Evolutionary conservation across 2,329 filamentous ascomycete genomes (phyloP), one percentile per base, ranked within the genome.

Genomic region (Purpureocillium takamizusanense): DNA sequence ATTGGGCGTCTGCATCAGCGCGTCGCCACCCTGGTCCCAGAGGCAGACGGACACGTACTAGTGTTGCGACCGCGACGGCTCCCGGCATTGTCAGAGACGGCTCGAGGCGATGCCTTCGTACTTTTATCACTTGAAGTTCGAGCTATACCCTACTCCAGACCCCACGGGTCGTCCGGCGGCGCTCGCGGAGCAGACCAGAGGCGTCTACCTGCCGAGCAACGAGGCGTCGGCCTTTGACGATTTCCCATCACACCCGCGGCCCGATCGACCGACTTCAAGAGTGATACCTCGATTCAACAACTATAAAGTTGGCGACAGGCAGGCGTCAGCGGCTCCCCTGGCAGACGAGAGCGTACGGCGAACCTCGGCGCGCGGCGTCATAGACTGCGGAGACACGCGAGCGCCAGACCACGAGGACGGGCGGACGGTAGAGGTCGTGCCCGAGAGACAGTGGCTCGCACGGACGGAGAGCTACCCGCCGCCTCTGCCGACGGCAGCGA

Each of bases 111-210:
- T 78, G 75, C 70, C 72, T 63, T 69, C 70, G 23, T 80, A 78
- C 55, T 76, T 74, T 46, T 82, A 81, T 50, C 77, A 82, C 49
- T 53, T 83, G n/a, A 79, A 74, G 48, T 71, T 83, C 50, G 78
- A 83, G 61, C 66, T 82, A 31, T 82, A 81, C 55, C 59, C 66
- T 32, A 67, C 61, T 43, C 56, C 66, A 34, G 56, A 62, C 36
- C 65, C 66, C 4, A 17, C 46, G 34, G 38, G 43, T 32, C 36
- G 37, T 30, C 38, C 36, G 36, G 36, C 40, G 12, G 36, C 34
- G 14, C 41, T 40, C 18, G 42, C 38, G 42, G 39, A 17, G 11
- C 41, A 38, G 28, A 43, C 36, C 39, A 38, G 45, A 31, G 39
- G 57, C 29, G 49, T 72, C 45, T 81, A 75, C 75, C 49, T 73